phyloP scores from a whole-genome alignment of 208 protist genomes.

The Trichomonas tenax region DNA sequence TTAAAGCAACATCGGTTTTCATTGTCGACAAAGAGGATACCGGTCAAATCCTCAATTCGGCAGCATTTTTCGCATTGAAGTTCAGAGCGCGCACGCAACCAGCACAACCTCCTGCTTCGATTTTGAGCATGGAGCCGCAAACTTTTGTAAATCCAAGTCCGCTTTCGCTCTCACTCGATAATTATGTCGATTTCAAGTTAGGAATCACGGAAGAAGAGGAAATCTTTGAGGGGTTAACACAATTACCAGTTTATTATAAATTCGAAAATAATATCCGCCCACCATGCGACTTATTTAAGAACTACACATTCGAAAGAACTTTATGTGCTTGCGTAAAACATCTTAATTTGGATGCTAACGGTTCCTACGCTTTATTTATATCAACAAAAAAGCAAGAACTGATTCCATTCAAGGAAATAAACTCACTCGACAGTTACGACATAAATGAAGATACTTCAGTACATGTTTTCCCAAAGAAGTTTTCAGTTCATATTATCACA shows the following conservation, averaged over 20 bases:
- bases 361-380: not conserved
- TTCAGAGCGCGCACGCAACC: not conserved
- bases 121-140: not conserved
- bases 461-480: not conserved
- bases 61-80: not conserved
- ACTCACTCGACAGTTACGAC: not conserved
- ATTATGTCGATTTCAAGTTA: not conserved
- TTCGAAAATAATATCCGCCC: not conserved
- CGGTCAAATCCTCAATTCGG: not conserved
- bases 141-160: not conserved
- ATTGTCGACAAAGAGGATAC: not conserved
- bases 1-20: not conserved
- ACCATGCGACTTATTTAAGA: not conserved
- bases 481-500: not conserved
- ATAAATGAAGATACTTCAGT: not conserved
- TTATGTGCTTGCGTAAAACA: not conserved
- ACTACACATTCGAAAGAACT: not conserved
- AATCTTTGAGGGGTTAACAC: not conserved
- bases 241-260: not conserved
- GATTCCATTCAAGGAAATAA: not conserved
- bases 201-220: not conserved
- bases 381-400: not conserved
- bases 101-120: not conserved
- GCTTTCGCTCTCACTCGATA: not conserved
- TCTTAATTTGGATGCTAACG: not conserved